Evolutionary conservation across 371 early-diverging fungal genomes (phyloP).

Genomic region (Mucor indicus): DNA sequence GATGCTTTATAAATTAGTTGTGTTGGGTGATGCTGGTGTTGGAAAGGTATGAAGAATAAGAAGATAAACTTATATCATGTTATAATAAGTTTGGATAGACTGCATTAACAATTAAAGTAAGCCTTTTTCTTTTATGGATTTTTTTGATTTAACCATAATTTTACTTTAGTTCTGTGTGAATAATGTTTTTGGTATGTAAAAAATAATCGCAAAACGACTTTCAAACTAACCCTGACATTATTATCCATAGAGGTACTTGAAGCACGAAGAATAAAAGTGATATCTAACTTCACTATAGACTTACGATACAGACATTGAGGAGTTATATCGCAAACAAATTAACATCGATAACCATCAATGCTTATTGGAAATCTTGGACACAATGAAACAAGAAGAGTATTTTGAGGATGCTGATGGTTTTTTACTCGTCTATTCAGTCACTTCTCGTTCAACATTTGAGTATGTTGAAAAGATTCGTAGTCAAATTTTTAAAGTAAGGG

Average conservation of each 20-base stretch:
- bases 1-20: conserved; percentile 63
- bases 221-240: too few relatives aligned
- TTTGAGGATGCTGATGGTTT: conserved; percentile 90
- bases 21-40: conserved; percentile 55
- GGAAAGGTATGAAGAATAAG: conserved; percentile 59
- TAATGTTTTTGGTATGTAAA: too few relatives aligned
- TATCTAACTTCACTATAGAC: conserved; percentile 12
- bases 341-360: conserved; percentile 85
- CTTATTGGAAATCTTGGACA: conserved; percentile 91
- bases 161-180: background rate
- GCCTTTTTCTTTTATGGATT: conserved; percentile 2
- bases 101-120: conserved; percentile 35
- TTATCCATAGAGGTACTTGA: too few relatives aligned
- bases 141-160: conserved; percentile 76
- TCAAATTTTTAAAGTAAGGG: conserved; percentile 82
- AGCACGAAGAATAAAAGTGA: conserved; percentile 53
- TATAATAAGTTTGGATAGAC: conserved; percentile 9
- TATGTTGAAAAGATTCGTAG: conserved; percentile 74
- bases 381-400: conserved; percentile 88
- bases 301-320: conserved; percentile 41
- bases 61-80: background rate
- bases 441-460: conserved; percentile 80
- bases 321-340: conserved; percentile 69
- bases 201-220: too few relatives aligned
- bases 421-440: conserved; percentile 82